Evolutionary conservation across 176 grass and related monocot genomes (phyloP), one percentile per base, ranked within the genome.

Genomic region (Cocos nucifera): DNA sequence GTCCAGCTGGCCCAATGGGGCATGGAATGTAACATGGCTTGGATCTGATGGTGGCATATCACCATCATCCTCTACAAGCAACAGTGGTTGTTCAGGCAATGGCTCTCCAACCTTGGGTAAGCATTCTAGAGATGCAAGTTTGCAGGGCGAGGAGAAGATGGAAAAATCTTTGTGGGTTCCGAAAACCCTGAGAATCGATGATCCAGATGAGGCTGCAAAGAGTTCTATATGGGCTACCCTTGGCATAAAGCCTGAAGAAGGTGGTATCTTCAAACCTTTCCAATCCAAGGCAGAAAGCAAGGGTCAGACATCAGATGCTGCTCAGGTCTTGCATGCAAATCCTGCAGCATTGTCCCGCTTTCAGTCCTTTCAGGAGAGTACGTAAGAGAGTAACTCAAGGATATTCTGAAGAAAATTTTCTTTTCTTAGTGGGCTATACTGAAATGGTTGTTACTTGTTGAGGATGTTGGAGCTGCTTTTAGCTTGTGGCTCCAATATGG

Each of bases 181-280:
- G 19, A 97, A 91, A 76, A 76, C 79, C 20, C 75, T 88, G 50
- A 78, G 84, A 62, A 70, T 88, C 57, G 75, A 66, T 67, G 70
- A 91, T 32, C 81, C 76, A 51, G 63, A 72, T 32, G 84, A 88
- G 60, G 87, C 78, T 0, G 76, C 81, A 27, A 91, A 88, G 78
- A 97, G 81, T 78, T 88, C 76, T 14, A 80, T 97, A 75, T 78
- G 78, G 81, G 51, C 77, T 20, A 73, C 76, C 67, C 88, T 83
- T n/a, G 81, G 92, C 28, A 88, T 97, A 70, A 88, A 88, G 72
- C 65, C 61, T 78, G 81, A 80, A 5, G 72, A 88, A 26, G 75
- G 59, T 62, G 53, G 72, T 48, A 50, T 85, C 20, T 73, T 85
- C 53, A 80, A 88, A 66, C 66, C 77, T 58, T 77, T 84, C 64